Base-by-base conservation (phyloP, 176 grass and related monocot species). In the Poa annua region DNA sequence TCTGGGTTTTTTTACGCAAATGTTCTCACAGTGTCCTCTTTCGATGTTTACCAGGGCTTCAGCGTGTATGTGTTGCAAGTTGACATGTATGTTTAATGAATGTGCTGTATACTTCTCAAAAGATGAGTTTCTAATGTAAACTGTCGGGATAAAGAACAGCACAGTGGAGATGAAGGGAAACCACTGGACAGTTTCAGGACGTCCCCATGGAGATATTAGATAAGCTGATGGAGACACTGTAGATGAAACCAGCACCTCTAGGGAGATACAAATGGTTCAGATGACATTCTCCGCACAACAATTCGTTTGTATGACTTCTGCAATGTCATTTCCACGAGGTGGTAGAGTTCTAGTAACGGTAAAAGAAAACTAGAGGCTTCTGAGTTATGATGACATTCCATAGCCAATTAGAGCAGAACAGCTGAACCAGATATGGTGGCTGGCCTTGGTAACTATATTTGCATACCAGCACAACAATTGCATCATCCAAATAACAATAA, bases 401-500 rank as follows among this genome's bases (percentile, higher is more conserved):
- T 29, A 51, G 14, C 52, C 33, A 34, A 76, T 59, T 59, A 87
- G 61, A 38, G 82, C 32, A 78, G 15, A 33, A 64, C 21, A 64
- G 25, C 49, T 69, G 68, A 88, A 80, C 32, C 65, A 71, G 15
- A 69, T 81, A 71, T 71, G 70, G 54, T 34, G 73, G 78, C 83
- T 86, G 88, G 79, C 79, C 55, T 78, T 78, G 4, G 20, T 51
- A 86, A 89, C 65, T 54, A 86, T 78, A 86, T 82, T 82, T 82
- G 79, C 79, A 74, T 81, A 71, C 83, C 64, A 81, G 72, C 88
- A 70, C 78, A 81, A 35, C 11, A 77, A 89, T 85, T 42, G 53
- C 35, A 49, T 11, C 32, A 73, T 85, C 82, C 77, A 69, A 86
- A 81, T 82, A 86, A 82, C 54, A 89, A 5, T 42, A 82, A 55